phyloP scores from a whole-genome alignment of 2,329 filamentous ascomycete genomes.

The Xylaria hypoxylon region DNA sequence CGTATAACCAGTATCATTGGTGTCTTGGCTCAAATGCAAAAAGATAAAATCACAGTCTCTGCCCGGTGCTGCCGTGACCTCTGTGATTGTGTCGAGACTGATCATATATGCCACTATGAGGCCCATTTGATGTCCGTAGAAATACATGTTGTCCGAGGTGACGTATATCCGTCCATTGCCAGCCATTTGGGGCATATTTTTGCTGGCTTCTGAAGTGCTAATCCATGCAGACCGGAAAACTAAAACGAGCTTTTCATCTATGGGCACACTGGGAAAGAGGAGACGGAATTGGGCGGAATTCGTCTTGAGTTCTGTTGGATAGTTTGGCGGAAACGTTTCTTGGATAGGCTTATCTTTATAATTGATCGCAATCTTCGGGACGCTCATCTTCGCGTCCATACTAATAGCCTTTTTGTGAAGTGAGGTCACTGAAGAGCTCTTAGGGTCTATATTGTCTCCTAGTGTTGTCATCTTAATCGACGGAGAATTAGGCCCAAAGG shows the following conservation, averaged over 20 bases:
- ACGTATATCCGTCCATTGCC: slow-evolving; percentile 84
- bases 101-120: slow-evolving; percentile 86
- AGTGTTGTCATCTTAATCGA: slow-evolving; percentile 50
- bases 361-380: slow-evolving; percentile 46
- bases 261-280: slow-evolving; percentile 83
- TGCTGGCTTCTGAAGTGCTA: slow-evolving; percentile 61
- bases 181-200: slow-evolving; percentile 65
- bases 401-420: slow-evolving; percentile 60
- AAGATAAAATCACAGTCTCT: slow-evolving; percentile 94
- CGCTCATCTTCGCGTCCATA: slow-evolving; percentile 53
- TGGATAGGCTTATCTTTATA: slow-evolving; percentile 51
- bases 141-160: slow-evolving; percentile 88
- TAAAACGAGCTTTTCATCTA: slow-evolving; percentile 84
- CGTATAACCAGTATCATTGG: slow-evolving; percentile 72
- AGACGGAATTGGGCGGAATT: slow-evolving; percentile 95
- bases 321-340: slow-evolving; percentile 76
- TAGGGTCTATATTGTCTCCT: slow-evolving; percentile 45
- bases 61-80: slow-evolving; percentile 90
- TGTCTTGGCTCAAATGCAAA: slow-evolving; percentile 76
- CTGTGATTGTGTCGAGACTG: slow-evolving; percentile 79
- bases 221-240: slow-evolving; percentile 94
- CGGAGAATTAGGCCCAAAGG: slow-evolving; percentile 53
- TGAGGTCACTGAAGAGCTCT: slow-evolving; percentile 43
- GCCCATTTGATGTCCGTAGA: slow-evolving; percentile 95
- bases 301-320: slow-evolving; percentile 82